These are phyloP conservation scores for Bryoglossum gracile DNA, from an alignment of 495 filamentous ascomycete genomes.

Conservation along the genomic window DNA sequence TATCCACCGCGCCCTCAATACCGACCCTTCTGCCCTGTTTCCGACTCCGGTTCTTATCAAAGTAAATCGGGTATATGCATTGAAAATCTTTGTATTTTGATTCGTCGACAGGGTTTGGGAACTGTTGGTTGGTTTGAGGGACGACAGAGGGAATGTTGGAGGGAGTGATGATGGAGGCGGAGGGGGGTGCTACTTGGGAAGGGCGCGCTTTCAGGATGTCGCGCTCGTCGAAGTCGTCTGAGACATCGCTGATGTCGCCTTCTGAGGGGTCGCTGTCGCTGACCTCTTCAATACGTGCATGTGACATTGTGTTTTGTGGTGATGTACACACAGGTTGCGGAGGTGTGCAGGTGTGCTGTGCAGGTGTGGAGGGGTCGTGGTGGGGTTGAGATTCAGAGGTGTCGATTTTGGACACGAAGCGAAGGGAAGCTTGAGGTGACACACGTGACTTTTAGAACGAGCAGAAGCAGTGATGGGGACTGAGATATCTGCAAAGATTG, in stretches of 20 bases:
- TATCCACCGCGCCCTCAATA: slow-evolving; percentile 61
- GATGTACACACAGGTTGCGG: background rate
- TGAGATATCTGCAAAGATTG: slow-evolving; percentile 4
- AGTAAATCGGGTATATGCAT: slow-evolving; percentile 93
- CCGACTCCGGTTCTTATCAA: slow-evolving; percentile 69
- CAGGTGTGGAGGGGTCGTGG: slow-evolving; percentile 15
- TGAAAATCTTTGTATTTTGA: slow-evolving; percentile 67
- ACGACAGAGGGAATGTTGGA: slow-evolving; percentile 28
- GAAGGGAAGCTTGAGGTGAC: slow-evolving; percentile 5
- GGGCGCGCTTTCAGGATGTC: slow-evolving; percentile 29
- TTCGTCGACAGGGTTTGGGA: slow-evolving; percentile 38
- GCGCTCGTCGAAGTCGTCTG: slow-evolving; percentile 49
- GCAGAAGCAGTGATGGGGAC: slow-evolving; percentile 9
- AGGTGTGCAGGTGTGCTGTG: slow-evolving; percentile 3
- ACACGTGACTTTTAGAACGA: slow-evolving; percentile 2
- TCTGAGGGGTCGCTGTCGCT: slow-evolving; percentile 76
- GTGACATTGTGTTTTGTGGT: slow-evolving; percentile 55
- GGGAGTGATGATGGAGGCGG: slow-evolving; percentile 23
- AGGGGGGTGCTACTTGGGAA: slow-evolving; percentile 23
- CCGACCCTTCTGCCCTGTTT: slow-evolving; percentile 74
- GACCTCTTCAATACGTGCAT: slow-evolving; percentile 85
- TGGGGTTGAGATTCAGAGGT: background rate
- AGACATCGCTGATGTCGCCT: slow-evolving; percentile 52
- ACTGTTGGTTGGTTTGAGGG: slow-evolving; percentile 12
- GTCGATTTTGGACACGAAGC: too few species aligned